phyloP scores from a whole-genome alignment of 257 asterid species.

The Jaltomata sinuosa region DNA sequence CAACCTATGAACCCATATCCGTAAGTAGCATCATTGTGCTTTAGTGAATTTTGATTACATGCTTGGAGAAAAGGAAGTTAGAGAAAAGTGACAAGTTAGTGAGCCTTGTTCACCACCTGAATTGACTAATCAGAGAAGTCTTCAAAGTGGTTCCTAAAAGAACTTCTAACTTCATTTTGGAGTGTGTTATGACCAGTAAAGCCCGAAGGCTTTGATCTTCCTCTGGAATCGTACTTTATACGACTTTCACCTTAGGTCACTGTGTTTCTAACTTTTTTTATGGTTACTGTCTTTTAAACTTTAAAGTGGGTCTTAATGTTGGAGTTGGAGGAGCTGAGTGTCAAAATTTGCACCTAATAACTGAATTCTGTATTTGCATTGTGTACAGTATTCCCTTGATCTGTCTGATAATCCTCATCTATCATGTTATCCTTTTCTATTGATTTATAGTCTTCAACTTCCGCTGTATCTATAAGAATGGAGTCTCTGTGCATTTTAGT shows the following conservation, averaged over 20 bases:
- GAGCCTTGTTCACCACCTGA: neutral
- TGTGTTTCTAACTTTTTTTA: neutral
- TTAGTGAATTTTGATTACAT: neutral
- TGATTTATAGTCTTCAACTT: neutral
- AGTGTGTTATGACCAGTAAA: neutral
- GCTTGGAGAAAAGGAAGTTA: neutral
- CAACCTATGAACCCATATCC: neutral
- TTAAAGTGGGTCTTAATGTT: neutral
- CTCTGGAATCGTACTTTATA: neutral
- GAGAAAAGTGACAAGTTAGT: neutral
- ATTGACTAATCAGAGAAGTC: neutral
- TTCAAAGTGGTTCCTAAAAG: neutral
- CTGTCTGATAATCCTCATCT: neutral
- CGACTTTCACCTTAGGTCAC: neutral
- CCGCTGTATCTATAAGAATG: neutral
- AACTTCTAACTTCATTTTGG: neutral
- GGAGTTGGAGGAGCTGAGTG: neutral
- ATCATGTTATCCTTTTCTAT: neutral
- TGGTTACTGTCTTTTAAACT: neutral
- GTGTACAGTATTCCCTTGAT: neutral
- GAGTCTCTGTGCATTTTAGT: neutral
- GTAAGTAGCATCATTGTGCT: neutral
- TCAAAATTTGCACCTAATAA: neutral
- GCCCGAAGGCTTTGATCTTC: neutral
- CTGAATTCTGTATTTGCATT: neutral